These are phyloP conservation scores for Haplographium delicatum DNA, from an alignment of 495 filamentous ascomycete genomes.

Conservation along the genomic window DNA sequence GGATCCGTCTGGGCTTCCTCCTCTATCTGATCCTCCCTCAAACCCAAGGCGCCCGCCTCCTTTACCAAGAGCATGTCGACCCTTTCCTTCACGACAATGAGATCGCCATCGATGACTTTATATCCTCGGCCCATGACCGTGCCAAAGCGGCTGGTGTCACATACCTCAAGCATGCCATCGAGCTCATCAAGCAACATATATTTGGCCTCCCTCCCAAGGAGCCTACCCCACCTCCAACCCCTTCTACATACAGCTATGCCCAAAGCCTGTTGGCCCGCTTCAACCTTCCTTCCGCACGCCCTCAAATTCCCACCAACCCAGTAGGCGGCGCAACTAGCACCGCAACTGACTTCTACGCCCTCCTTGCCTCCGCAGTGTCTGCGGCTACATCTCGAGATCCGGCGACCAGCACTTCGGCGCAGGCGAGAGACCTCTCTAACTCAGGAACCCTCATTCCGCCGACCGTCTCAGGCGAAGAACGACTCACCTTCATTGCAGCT, in stretches of 20 bases:
- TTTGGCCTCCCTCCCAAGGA: slow-evolving; percentile 59
- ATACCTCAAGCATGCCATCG: slow-evolving; percentile 75
- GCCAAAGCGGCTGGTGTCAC: slow-evolving; percentile 71
- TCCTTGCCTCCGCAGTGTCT: slow-evolving; percentile 64
- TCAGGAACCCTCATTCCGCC: slow-evolving; percentile 64
- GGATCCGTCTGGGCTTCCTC: slow-evolving; percentile 80
- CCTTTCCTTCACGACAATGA: slow-evolving; percentile 89
- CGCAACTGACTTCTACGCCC: slow-evolving; percentile 63
- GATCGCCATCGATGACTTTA: slow-evolving; percentile 81
- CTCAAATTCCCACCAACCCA: slow-evolving; percentile 30
- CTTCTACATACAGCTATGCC: slow-evolving; percentile 56
- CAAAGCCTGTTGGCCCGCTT: slow-evolving; percentile 81
- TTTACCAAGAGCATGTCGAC: slow-evolving; percentile 82
- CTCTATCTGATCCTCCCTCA: slow-evolving; percentile 97
- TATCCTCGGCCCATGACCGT: slow-evolving; percentile 73
- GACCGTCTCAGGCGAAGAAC: slow-evolving; percentile 54
- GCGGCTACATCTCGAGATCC: slow-evolving; percentile 30
- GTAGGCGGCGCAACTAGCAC: slow-evolving; percentile 35
- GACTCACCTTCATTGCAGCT: slow-evolving; percentile 61
- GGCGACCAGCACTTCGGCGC: slow-evolving; percentile 2
- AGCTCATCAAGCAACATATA: slow-evolving; percentile 66
- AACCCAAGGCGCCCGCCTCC: slow-evolving; percentile 78
- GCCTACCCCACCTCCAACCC: slow-evolving; percentile 43
- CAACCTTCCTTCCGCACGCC: slow-evolving; percentile 61
- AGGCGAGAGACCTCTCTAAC: slow-evolving; percentile 38